Conservation (phyloP, 805 yeast genomes). For the Blastobotrys robertii region DNA sequence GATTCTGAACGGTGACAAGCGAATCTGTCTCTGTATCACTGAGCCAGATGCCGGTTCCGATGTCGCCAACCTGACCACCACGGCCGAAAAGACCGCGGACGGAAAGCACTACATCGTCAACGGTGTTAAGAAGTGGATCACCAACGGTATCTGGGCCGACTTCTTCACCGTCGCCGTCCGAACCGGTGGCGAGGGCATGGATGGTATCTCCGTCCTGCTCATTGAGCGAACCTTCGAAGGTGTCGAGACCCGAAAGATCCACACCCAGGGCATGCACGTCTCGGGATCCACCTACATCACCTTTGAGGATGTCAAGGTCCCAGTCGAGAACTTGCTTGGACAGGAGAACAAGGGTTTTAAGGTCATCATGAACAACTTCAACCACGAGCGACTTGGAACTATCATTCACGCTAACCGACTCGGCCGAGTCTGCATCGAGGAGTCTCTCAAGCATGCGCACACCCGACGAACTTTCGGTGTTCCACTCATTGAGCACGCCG, state of each 20-base stretch:
- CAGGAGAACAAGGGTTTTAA: slow-evolving; percentile 33
- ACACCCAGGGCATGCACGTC: slow-evolving; percentile 33
- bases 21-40: slow-evolving; percentile 33
- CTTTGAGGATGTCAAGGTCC: slow-evolving; percentile 36
- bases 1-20: slow-evolving; percentile 29
- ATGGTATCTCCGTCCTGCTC: slow-evolving; percentile 31
- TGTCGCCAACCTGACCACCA: slow-evolving; percentile 32
- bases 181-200: slow-evolving; percentile 33
- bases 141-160: slow-evolving; percentile 35
- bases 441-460: slow-evolving; percentile 31
- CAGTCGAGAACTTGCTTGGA: slow-evolving; percentile 32
- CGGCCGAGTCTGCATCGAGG: slow-evolving; percentile 31
- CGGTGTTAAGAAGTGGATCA: slow-evolving; percentile 38
- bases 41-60: slow-evolving; percentile 38
- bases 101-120: slow-evolving; percentile 32
- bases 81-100: slow-evolving; percentile 30
- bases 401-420: slow-evolving; percentile 32
- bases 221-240: slow-evolving; percentile 31
- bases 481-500: slow-evolving; percentile 32
- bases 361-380: slow-evolving; percentile 34
- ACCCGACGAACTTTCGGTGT: slow-evolving; percentile 34
- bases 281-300: slow-evolving; percentile 34
- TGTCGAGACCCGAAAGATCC: slow-evolving; percentile 29
- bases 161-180: slow-evolving; percentile 37
- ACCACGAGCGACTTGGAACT: slow-evolving; percentile 35